Evolutionary conservation across 2,329 filamentous ascomycete genomes (phyloP).

Genomic region (Cladobotryum mycophilum): DNA sequence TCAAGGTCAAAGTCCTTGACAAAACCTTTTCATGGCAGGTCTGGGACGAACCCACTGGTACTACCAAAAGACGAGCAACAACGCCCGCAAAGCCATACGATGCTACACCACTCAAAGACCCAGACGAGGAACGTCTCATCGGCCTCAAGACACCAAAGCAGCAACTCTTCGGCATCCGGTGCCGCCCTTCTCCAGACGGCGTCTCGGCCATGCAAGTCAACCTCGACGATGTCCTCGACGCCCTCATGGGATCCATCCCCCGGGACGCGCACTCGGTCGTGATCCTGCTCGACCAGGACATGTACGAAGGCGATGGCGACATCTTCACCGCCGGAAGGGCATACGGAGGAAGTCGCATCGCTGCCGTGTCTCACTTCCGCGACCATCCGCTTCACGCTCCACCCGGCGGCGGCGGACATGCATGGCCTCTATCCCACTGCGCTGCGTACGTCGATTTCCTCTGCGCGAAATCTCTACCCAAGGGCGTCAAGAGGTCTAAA

Average conservation of each 20-base stretch:
- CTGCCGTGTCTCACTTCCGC: slow-evolving; percentile 54
- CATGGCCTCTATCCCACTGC: slow-evolving; percentile 62
- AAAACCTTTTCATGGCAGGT: slow-evolving; percentile 37
- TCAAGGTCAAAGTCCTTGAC: slow-evolving; percentile 42
- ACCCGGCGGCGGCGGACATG: slow-evolving; percentile 40
- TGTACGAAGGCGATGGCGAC: slow-evolving; percentile 60
- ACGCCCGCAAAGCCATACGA: slow-evolving; percentile 11
- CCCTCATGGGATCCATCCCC: slow-evolving; percentile 46
- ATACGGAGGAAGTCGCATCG: slow-evolving; percentile 57
- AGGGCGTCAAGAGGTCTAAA: neutral
- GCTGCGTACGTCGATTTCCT: slow-evolving; percentile 38
- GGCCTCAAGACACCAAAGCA: slow-evolving; percentile 34
- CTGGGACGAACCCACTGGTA: slow-evolving; percentile 36
- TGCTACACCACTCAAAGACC: neutral
- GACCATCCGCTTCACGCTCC: slow-evolving; percentile 46
- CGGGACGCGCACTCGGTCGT: slow-evolving; percentile 53
- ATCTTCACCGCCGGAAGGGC: slow-evolving; percentile 61
- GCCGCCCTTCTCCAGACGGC: slow-evolving; percentile 40
- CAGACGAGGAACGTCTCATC: slow-evolving; percentile 26
- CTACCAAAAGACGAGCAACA: neutral
- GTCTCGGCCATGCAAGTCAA: slow-evolving; percentile 48
- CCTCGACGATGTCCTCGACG: slow-evolving; percentile 55
- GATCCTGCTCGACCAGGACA: slow-evolving; percentile 53
- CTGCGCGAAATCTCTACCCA: neutral
- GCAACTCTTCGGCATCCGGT: slow-evolving; percentile 43